Evolutionary conservation across 1,284 basidiomycete species (phyloP), one percentile per base, ranked within the genome.

Genomic region (Ustilago tritici): DNA sequence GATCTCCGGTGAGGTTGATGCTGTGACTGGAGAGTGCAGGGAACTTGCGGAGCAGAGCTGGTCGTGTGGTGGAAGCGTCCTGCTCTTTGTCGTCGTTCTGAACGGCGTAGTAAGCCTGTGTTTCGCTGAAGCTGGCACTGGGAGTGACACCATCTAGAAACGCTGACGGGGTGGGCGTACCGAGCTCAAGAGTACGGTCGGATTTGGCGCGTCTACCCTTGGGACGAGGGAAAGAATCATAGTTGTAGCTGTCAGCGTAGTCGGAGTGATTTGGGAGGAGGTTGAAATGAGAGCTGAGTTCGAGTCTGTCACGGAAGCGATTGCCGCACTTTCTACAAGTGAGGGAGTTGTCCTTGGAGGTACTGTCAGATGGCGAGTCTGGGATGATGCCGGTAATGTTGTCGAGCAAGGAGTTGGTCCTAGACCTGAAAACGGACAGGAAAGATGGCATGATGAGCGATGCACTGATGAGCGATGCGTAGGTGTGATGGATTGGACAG

Each of bases 321-420:
- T 66, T 70, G 40, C 72, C 72, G 54, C 72, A 75, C 14, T 56
- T 56, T 36, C 67, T 47, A 50, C 72, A 75, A 28, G 67, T 75
- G 50, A 70, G 64, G 23, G 67, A 66, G 23, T 61, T 57, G 4
- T 70, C 61, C 53, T 70, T 70, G 57, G 19, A 66, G 11, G 67
- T 70, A 36, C 52, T 53, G 34, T 56, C 52, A 31, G 67, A 50
- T 14, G 67, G 67, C 17, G 67, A 41, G 15, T 66, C 67, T 6
- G 72, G 72, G 17, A 75, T 70, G 56, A 61, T 41, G 35, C 72
- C 72, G 19, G 72, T 75, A 53, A 75, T 75, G 49, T 46, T 70
- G 61, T 75, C 72, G n/a, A 75, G 72, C 47, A 75, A 4, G 17
- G 63, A 70, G n/a, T 70, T 75, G 67, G 72, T 75, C 19, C 72